Percentiles rank a stretch among this genome's conserved stretches.
phyloP scores from a whole-genome alignment of 2,329 filamentous ascomycete genomes.

The Diaporthe ilicicola region DNA sequence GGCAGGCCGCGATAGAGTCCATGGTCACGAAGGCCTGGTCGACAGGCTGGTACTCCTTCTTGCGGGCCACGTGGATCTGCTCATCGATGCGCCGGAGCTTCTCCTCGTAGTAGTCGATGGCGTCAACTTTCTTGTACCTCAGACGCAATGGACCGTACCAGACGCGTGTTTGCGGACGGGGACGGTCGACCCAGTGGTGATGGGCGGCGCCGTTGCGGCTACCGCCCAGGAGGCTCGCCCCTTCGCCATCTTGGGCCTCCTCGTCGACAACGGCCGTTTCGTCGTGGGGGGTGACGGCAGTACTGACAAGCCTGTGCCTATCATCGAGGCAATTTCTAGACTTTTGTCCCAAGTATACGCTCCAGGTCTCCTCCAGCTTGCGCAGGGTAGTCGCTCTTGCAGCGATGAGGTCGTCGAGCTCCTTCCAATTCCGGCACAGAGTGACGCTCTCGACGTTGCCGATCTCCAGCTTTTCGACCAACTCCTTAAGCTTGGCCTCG shows the following conservation, averaged over 20 bases:
- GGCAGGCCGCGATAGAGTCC: conserved; percentile 90
- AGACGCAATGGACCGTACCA: conserved; percentile 82
- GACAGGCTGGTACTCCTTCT: conserved; percentile 78
- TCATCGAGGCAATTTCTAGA: conserved; percentile 43
- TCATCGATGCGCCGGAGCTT: conserved; percentile 82
- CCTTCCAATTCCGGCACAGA: conserved; percentile 86
- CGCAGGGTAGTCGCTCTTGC: conserved; percentile 72
- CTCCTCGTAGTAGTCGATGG: conserved; percentile 94
- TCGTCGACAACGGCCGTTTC: conserved; percentile 45
- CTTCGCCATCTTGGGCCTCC: conserved; percentile 50
- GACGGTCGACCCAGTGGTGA: conserved; percentile 54
- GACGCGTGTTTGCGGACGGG: conserved; percentile 74
- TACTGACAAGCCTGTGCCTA: not conserved
- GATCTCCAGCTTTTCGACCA: conserved; percentile 88
- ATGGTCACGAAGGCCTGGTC: conserved; percentile 96
- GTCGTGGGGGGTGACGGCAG: conserved; percentile 35
- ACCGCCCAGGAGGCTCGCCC: conserved; percentile 35
- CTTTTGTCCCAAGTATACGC: conserved; percentile 73
- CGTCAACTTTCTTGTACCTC: conserved; percentile 79
- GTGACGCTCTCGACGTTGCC: conserved; percentile 90
- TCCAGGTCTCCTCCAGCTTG: conserved; percentile 85
- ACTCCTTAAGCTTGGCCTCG: conserved; percentile 83
- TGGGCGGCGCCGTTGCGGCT: conserved; percentile 36
- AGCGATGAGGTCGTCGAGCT: conserved; percentile 78
- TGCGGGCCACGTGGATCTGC: conserved; percentile 73